phyloP scores from a whole-genome alignment of 352 stramenopile genomes.

The Phytophthora podocarpi region DNA sequence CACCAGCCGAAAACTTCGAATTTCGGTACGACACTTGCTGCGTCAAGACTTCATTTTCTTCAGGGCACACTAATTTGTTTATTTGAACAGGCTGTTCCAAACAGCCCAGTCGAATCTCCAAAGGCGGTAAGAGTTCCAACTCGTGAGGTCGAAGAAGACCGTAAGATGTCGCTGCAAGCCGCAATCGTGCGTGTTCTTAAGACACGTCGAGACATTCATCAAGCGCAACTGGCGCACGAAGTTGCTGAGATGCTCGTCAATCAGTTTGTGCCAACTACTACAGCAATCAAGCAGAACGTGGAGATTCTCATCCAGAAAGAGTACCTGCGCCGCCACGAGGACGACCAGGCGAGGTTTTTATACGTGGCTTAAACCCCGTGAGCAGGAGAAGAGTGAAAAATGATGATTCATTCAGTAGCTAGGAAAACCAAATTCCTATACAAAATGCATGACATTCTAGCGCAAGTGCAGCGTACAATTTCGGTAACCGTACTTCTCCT shows the following conservation, averaged over 20 bases:
- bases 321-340: conserved; percentile 74
- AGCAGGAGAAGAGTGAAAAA: not conserved
- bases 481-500: conserved; percentile 70
- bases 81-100: conserved; percentile 51
- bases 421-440: conserved; percentile 2
- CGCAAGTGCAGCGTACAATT: conserved; percentile 60
- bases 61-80: not conserved
- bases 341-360: conserved; percentile 57
- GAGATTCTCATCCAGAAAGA: conserved; percentile 88
- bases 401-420: conserved; percentile 17
- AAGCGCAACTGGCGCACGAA: conserved; percentile 66
- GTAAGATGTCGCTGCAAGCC: conserved; percentile 87
- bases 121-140: conserved; percentile 55
- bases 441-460: conserved; percentile 42
- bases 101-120: conserved; percentile 69
- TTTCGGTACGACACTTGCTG: conserved; percentile 40
- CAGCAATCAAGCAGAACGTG: conserved; percentile 77
- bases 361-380: conserved; percentile 63
- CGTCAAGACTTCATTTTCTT: not conserved
- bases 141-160: conserved; percentile 85
- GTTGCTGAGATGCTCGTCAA: conserved; percentile 73
- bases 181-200: conserved; percentile 87
- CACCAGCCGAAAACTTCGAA: conserved; percentile 52
- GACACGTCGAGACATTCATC: conserved; percentile 74
- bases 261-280: conserved; percentile 73